Evolutionary conservation across 306 rosid species (phyloP).

Genomic region (Vachellia pachyceras): DNA sequence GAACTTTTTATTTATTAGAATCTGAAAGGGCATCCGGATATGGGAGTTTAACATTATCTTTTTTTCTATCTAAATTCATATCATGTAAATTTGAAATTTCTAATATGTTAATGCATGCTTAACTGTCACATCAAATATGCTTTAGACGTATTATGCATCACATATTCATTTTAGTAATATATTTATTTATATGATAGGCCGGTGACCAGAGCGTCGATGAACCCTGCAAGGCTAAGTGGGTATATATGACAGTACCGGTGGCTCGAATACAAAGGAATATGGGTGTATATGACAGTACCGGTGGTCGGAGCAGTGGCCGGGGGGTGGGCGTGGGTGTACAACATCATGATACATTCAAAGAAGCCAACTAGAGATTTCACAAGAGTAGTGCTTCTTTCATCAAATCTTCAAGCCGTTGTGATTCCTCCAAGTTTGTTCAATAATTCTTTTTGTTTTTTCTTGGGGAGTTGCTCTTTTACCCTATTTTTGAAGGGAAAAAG

Average conservation of each 20-base stretch:
- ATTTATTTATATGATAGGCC: constrained; percentile 49
- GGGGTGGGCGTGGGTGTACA: constrained; percentile 75
- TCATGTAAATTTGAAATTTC: too few species aligned
- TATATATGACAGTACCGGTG: constrained; percentile 85
- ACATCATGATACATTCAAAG: constrained; percentile 56
- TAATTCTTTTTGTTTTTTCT: background rate
- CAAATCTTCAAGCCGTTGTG: background rate
- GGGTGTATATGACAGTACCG: constrained; percentile 68
- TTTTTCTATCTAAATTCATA: too few species aligned
- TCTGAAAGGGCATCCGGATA: too few species aligned
- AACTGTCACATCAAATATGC: too few species aligned
- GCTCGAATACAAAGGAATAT: constrained; percentile 52
- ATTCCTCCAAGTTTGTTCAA: constrained; percentile 13
- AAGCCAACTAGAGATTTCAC: constrained; percentile 73
- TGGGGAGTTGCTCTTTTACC: background rate
- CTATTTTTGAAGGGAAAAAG: background rate
- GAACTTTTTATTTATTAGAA: too few species aligned
- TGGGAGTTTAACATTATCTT: too few species aligned
- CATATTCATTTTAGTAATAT: background rate
- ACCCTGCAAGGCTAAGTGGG: constrained; percentile 85
- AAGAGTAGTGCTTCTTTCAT: constrained; percentile 64
- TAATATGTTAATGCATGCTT: too few species aligned
- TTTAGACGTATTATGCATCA: too few species aligned
- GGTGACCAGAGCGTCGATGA: constrained; percentile 86
- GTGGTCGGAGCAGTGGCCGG: constrained; percentile 63